Evolutionary conservation across 306 rosid genomes (phyloP).

Genomic region (Chamaecrista fasciculata): DNA sequence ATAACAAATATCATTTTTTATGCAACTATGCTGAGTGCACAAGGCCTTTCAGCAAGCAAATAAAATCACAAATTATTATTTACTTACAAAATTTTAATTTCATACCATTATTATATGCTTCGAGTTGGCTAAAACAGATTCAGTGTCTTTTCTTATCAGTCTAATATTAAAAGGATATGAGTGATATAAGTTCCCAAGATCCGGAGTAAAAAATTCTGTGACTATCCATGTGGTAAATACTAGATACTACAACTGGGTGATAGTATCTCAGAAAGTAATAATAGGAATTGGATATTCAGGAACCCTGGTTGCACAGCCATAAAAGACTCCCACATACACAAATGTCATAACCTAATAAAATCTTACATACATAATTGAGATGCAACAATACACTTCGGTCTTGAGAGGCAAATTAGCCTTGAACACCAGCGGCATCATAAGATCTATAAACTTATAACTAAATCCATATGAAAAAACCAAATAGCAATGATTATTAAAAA

Average conservation of each 20-base stretch:
- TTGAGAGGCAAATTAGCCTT: slow-evolving; percentile 12
- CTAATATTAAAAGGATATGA: not conserved
- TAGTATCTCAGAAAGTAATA: not conserved
- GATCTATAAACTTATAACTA: not conserved
- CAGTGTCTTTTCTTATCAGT: slow-evolving; percentile 10
- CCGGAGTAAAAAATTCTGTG: not conserved
- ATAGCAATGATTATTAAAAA: not conserved
- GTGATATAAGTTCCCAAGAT: slow-evolving; percentile 2
- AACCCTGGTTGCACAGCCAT: slow-evolving; percentile 10
- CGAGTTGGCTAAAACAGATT: slow-evolving; percentile 10
- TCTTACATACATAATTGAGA: not conserved
- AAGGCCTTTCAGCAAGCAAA: slow-evolving; percentile 6
- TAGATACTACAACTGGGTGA: not conserved
- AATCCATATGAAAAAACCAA: slow-evolving; percentile 4
- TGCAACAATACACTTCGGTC: not conserved
- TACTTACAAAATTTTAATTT: slow-evolving; percentile 6
- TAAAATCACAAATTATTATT: not conserved
- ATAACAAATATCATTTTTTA: slow-evolving; percentile 17
- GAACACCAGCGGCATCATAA: not conserved
- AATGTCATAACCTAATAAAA: slow-evolving; percentile 3
- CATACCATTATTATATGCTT: slow-evolving; percentile 1
- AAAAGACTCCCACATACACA: slow-evolving; percentile 1
- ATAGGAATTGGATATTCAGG: not conserved
- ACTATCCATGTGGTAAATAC: not conserved
- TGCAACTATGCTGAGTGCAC: not conserved